These are phyloP conservation scores for Coemansia sp. DNA, from an alignment of 192 early-diverging fungal genomes.

Conservation along the genomic window DNA sequence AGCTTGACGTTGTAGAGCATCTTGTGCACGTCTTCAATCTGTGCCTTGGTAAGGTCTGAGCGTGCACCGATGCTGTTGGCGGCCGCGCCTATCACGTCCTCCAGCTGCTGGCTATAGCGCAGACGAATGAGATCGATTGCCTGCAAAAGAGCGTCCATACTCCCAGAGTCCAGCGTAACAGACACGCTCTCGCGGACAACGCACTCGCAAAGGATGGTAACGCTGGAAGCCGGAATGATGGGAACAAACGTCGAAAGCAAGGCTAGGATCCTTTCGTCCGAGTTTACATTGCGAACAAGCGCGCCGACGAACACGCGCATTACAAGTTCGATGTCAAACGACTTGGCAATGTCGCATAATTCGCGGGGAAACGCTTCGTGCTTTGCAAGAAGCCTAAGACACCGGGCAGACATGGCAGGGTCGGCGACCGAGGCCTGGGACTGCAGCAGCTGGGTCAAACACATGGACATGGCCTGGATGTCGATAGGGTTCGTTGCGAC, in stretches of 20 bases:
- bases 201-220: constrained; percentile 17
- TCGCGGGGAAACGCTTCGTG: constrained; percentile 13
- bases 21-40: constrained; percentile 18
- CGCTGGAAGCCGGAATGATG: constrained; percentile 12
- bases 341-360: constrained; percentile 18
- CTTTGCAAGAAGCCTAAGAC: constrained; percentile 13
- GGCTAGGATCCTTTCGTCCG: neutral
- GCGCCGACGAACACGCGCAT: constrained; percentile 25
- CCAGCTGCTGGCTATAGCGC: constrained; percentile 33
- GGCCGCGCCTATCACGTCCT: constrained; percentile 30
- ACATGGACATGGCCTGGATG: constrained; percentile 33
- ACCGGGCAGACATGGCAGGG: constrained; percentile 5
- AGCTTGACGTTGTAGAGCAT: constrained; percentile 41
- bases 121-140: constrained; percentile 28
- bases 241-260: constrained; percentile 22
- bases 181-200: constrained; percentile 28
- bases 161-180: neutral
- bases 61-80: constrained; percentile 8
- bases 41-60: neutral
- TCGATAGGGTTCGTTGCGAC: constrained; percentile 28
- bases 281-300: constrained; percentile 21
- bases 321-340: constrained; percentile 24
- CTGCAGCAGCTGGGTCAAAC: constrained; percentile 44
- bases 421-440: constrained; percentile 23
- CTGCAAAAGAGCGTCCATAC: constrained; percentile 1